Conservation (phyloP, 352 stramenopile genomes). For the Blastocystis hominis region DNA sequence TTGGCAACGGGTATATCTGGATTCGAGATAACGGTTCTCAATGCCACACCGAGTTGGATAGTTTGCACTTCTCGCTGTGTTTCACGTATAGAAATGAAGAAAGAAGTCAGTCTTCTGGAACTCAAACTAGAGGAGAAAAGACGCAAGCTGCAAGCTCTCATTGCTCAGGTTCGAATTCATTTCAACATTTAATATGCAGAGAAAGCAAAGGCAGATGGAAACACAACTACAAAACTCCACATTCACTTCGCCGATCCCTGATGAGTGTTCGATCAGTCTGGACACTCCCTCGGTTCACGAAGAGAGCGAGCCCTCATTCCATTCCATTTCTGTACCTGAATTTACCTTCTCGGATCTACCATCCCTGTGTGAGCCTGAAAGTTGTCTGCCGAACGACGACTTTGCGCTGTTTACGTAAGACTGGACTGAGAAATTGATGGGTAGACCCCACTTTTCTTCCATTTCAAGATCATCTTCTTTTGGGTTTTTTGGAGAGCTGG, state of each 20-base stretch:
- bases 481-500: neutral
- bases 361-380: neutral
- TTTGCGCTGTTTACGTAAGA: neutral
- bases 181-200: neutral
- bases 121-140: conserved; percentile 11
- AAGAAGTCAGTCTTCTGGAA: neutral
- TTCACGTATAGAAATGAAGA: neutral
- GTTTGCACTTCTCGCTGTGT: neutral
- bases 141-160: neutral
- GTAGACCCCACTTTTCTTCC: neutral
- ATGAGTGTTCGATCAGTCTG: neutral
- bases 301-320: neutral
- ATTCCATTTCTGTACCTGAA: neutral
- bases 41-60: neutral
- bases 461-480: neutral
- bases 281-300: neutral
- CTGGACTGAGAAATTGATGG: neutral
- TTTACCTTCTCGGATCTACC: neutral
- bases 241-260: no score
- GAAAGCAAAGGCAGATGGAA: neutral
- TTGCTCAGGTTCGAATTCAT: neutral
- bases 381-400: neutral
- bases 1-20: neutral
- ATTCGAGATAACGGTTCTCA: neutral
- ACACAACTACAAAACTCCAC: neutral